Base-by-base conservation (phyloP, 2,329 filamentous ascomycete genomes). In the Aspergillus oerlinghausenensis region DNA sequence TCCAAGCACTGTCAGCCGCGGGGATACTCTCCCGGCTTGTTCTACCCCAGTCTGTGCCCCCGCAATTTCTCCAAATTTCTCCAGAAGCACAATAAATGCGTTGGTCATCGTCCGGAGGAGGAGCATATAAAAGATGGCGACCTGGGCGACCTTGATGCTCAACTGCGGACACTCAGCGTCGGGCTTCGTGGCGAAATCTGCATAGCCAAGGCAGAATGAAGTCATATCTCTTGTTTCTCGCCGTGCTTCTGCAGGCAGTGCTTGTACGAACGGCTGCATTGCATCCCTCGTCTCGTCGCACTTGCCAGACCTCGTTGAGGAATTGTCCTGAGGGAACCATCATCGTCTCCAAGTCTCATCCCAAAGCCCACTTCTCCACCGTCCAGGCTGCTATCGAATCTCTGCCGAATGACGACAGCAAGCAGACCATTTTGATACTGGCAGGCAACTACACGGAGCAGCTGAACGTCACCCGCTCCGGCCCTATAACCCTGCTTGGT, bases 371-470 rank as follows among this genome's bases (percentile, higher is more conserved):
- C n/a, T 70, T 66, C 63, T 67, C 65, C 3, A 78, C 72, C 11
- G 72, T 82, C 35, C 80, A 82, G 67, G 74, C 73, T 2, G 80
- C 80, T 21, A 73, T 82, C 35, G 65, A 75, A 10, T 77, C 77
- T 47, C 67, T 82, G 3, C 77, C 77, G 0, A 68, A 77, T 50
- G 71, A 81, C 63, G 76, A 74, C 17, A 71, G 71, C 5, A 66
- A 79, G 0, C 75, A 81, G 55, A 78, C 79, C 19, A 87, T 88
- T 61, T 77, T 88, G 11, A 80, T 88, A 49, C 79, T 81, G 0
- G 77, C 84, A 0, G 85, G 85, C 0, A 79, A 77, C 57, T 88
- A 88, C 64, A 81, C 75, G 1, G 85, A 88, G 65, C 84, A 87
- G 70, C 71, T 88, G 58, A 88, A 88, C 61, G 77, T 88, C 57